These are phyloP conservation scores for Penicillium sumatraense DNA, from an alignment of 2,329 filamentous ascomycete species.

Conservation along the genomic window DNA sequence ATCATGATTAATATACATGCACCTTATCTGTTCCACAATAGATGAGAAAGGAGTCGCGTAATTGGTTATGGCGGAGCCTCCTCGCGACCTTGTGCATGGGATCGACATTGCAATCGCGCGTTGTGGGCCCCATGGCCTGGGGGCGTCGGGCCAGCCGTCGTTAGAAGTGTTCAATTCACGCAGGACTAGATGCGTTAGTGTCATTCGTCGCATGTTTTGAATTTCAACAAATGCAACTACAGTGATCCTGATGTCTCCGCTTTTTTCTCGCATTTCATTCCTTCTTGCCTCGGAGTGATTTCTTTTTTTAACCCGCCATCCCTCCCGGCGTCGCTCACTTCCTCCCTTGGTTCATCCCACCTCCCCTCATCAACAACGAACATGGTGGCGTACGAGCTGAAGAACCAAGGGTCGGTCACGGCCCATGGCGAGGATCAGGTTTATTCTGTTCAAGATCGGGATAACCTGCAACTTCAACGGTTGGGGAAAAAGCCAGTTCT, in stretches of 20 bases:
- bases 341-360: slow-evolving; percentile 3
- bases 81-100: background rate
- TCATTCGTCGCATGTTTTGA: background rate
- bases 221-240: background rate
- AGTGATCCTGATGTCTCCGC: background rate
- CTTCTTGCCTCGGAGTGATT: background rate
- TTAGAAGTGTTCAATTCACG: background rate
- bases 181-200: background rate
- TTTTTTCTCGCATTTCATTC: slow-evolving; percentile 2
- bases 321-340: background rate
- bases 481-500: slow-evolving; percentile 26
- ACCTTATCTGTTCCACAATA: background rate
- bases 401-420: background rate
- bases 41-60: no score
- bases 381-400: slow-evolving; percentile 4
- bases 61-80: background rate
- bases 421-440: background rate
- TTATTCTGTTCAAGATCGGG: slow-evolving; percentile 4
- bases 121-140: background rate
- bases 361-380: background rate
- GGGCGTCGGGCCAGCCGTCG: background rate
- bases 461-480: slow-evolving; percentile 17
- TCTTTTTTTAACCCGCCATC: slow-evolving; percentile 1
- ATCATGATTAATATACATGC: background rate
- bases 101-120: slow-evolving; percentile 1